Base-by-base conservation (phyloP, 805 yeast species). In the Kazachstania bromeliacearum region DNA sequence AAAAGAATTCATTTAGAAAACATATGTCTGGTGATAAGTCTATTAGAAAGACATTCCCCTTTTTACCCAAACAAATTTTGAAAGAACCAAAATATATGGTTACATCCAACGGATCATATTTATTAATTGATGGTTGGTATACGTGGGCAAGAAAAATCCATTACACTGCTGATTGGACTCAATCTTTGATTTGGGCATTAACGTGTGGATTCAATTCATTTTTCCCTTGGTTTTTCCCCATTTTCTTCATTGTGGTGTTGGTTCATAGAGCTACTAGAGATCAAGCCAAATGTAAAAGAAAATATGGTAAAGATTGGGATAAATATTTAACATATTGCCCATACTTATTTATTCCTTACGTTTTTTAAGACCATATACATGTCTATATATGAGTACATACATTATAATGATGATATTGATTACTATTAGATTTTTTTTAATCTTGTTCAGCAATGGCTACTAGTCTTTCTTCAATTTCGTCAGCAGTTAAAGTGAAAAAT, bases 371-470 rank as follows among this genome's bases (percentile, higher is more conserved):
- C 14, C 17, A 6, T 33, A 23, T 17, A 18, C 15, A 10, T 26
- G 15, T 31, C n/a, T 23, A 30, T 34, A 26, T 25, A 29, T 22
- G 6, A 13, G 12, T 22, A 16, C 15, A 30, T n/a, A 32, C 20
- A 19, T 32, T 10, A 10, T 23, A 23, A n/a, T 23, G 10, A 23
- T 10, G 26, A 10, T 10, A 10, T 2, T 23, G 26, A 10, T n/a
- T n/a, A n/a, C n/a, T n/a, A n/a, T n/a, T n/a, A n/a, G n/a, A n/a
- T n/a, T n/a, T n/a, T n/a, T n/a, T 18, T 51, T 68, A 88, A 66
- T 92, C 98, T 66, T 85, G 89, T 66, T 92, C 98, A 35, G 98
- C 97, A 58, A 92, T 87, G 17, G 96, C 75, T 22, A 87, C 83
- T 56, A 92, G 70, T 55, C 97, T 73, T 65, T 85, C 96, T 60